phyloP scores from a whole-genome alignment of 805 yeast genomes.

The Alloascoidea africana region DNA sequence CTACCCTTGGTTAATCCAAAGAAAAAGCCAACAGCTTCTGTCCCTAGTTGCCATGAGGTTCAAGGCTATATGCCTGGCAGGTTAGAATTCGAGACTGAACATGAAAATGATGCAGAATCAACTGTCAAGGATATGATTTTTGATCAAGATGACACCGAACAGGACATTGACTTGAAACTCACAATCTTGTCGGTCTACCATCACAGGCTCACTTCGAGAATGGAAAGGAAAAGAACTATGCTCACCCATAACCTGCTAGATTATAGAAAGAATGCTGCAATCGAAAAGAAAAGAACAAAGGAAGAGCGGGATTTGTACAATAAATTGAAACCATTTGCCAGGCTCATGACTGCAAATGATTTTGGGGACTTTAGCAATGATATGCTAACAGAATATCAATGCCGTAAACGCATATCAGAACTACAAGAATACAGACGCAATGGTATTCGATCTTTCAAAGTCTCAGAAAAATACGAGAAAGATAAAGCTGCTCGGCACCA shows the following conservation, averaged over 20 bases:
- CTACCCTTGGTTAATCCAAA: slow-evolving; percentile 67
- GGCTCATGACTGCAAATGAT: slow-evolving; percentile 69
- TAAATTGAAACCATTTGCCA: slow-evolving; percentile 65
- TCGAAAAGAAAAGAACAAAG: slow-evolving; percentile 74
- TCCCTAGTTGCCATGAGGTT: slow-evolving; percentile 91
- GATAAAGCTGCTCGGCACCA: slow-evolving; percentile 56
- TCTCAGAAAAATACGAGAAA: slow-evolving; percentile 74
- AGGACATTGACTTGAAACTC: slow-evolving; percentile 81
- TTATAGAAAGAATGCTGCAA: slow-evolving; percentile 64
- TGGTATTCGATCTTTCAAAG: slow-evolving; percentile 75
- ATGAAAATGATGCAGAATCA: slow-evolving; percentile 92
- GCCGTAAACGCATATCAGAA: slow-evolving; percentile 72
- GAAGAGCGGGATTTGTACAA: slow-evolving; percentile 79
- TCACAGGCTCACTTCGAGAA: slow-evolving; percentile 77
- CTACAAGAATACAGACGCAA: slow-evolving; percentile 87
- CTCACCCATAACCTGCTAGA: slow-evolving; percentile 69
- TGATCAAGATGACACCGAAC: slow-evolving; percentile 81
- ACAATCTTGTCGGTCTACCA: slow-evolving; percentile 82
- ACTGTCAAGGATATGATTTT: slow-evolving; percentile 91
- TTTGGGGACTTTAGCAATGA: slow-evolving; percentile 63
- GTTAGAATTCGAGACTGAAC: slow-evolving; percentile 90
- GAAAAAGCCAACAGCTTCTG: slow-evolving; percentile 79
- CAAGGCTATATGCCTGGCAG: slow-evolving; percentile 99
- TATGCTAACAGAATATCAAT: slow-evolving; percentile 60
- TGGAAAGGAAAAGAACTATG: slow-evolving; percentile 78